Conservation (phyloP, 768 basidiomycete species). For the Solioccasus polychromus region DNA sequence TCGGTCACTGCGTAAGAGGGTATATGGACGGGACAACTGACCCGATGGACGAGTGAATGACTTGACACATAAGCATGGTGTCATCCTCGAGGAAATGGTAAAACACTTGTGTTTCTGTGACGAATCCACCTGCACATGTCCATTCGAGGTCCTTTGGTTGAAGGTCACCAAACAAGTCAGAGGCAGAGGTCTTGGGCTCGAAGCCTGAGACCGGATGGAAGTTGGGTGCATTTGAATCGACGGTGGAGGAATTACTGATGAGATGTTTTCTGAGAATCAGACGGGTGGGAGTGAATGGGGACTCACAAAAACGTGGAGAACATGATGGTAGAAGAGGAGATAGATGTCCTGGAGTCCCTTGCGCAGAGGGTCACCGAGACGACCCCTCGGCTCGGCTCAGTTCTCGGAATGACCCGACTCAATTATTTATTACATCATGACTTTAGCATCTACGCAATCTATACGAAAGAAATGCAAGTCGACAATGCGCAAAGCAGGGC, state of each 20-base stretch:
- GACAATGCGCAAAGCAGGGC: too few relatives aligned
- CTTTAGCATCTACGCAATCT: too few relatives aligned
- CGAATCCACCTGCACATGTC: constrained; percentile 79
- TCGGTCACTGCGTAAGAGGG: constrained; percentile 8
- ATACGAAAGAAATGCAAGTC: too few relatives aligned
- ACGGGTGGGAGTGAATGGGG: not conserved
- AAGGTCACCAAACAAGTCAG: constrained; percentile 73
- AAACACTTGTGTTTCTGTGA: constrained; percentile 87
- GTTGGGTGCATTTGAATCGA: constrained; percentile 69
- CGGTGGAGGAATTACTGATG: constrained; percentile 50
- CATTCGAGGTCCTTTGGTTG: constrained; percentile 76
- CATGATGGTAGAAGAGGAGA: constrained; percentile 45
- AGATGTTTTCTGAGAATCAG: constrained; percentile 11
- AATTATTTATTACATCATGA: too few relatives aligned
- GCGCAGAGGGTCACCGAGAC: not conserved
- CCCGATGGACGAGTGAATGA: constrained; percentile 90
- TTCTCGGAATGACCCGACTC: constrained; percentile 9
- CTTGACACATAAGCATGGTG: constrained; percentile 71
- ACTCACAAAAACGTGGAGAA: constrained; percentile 83
- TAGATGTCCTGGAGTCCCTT: too few relatives aligned
- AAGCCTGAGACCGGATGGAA: constrained; percentile 72
- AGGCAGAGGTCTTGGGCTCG: constrained; percentile 44
- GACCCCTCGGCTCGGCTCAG: not conserved
- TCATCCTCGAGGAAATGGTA: constrained; percentile 85
- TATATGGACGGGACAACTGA: constrained; percentile 39